Conservation (phyloP, 2,329 filamentous ascomycete species). For the Fusarium cicatricum region DNA sequence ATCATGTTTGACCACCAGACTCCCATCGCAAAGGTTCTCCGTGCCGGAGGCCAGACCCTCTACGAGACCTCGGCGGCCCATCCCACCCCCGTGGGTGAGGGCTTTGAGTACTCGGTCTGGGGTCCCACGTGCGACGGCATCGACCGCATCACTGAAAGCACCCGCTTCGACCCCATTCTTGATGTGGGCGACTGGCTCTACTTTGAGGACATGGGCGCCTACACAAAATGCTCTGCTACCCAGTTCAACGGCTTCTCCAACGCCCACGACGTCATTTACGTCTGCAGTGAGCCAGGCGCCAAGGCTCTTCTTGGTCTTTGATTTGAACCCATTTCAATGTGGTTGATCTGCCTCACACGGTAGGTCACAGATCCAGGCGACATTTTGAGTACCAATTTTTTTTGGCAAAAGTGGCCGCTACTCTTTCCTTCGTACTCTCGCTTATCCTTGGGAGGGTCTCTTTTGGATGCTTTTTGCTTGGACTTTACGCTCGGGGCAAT, state of each 20-base stretch:
- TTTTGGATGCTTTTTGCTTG: conserved; percentile 19
- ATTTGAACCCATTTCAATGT: not conserved
- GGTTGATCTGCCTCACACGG: not conserved
- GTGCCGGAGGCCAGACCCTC: conserved; percentile 63
- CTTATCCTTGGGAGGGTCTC: conserved; percentile 9
- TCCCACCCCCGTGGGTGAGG: conserved; percentile 55
- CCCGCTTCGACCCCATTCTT: conserved; percentile 77
- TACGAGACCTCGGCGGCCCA: conserved; percentile 64
- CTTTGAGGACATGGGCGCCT: conserved; percentile 98
- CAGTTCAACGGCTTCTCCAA: conserved; percentile 98
- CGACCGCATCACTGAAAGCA: conserved; percentile 88
- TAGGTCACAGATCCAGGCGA: not conserved
- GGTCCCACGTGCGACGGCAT: conserved; percentile 98
- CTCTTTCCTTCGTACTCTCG: conserved; percentile 31
- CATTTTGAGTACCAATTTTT: no score
- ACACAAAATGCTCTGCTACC: conserved; percentile 97
- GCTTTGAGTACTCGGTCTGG: conserved; percentile 93
- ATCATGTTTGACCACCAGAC: conserved; percentile 99
- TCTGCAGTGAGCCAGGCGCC: conserved; percentile 92
- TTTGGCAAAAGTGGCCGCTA: no score
- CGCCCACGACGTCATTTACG: conserved; percentile 90
- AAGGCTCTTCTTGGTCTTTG: conserved; percentile 67
- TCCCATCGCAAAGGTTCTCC: conserved; percentile 83
- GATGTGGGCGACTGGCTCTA: conserved; percentile 98
- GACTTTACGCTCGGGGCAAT: not conserved